Percentiles rank a stretch among this genome's conserved stretches.
Evolutionary conservation across 2,329 filamentous ascomycete genomes (phyloP).

Genomic region (Colletotrichum sp.): DNA sequence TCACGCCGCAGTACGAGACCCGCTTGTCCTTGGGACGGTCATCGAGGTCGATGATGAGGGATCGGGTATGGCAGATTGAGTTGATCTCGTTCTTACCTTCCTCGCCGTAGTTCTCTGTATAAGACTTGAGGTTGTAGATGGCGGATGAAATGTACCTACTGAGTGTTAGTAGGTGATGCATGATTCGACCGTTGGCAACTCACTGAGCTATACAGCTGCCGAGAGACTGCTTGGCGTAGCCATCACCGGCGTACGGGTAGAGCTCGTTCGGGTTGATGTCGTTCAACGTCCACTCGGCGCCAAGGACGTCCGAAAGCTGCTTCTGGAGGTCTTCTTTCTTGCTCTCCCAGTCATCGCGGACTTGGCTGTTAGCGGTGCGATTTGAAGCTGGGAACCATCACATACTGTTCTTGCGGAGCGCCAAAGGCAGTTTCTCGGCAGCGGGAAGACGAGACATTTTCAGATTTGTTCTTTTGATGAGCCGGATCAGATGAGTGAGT

Average conservation of each 20-base stretch:
- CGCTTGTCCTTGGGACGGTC: slow-evolving; percentile 39
- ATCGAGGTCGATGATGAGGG: slow-evolving; percentile 52
- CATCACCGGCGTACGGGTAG: slow-evolving; percentile 50
- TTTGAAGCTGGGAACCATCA: neutral
- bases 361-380: slow-evolving; percentile 32
- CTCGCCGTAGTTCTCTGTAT: slow-evolving; percentile 39
- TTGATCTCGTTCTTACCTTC: slow-evolving; percentile 53
- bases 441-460: slow-evolving; percentile 46
- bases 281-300: slow-evolving; percentile 51
- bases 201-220: slow-evolving; percentile 51
- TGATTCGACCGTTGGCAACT: slow-evolving; percentile 10
- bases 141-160: slow-evolving; percentile 50
- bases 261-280: slow-evolving; percentile 52
- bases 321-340: slow-evolving; percentile 50
- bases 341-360: slow-evolving; percentile 57
- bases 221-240: slow-evolving; percentile 45
- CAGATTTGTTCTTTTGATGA: neutral
- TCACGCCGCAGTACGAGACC: slow-evolving; percentile 48
- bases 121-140: slow-evolving; percentile 44
- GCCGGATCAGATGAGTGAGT: neutral
- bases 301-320: slow-evolving; percentile 48
- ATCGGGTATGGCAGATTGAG: slow-evolving; percentile 45
- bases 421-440: slow-evolving; percentile 55
- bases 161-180: neutral
- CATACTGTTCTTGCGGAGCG: slow-evolving; percentile 55